These are phyloP conservation scores for Russula ochroleuca DNA, from an alignment of 768 basidiomycete genomes.

Conservation along the genomic window DNA sequence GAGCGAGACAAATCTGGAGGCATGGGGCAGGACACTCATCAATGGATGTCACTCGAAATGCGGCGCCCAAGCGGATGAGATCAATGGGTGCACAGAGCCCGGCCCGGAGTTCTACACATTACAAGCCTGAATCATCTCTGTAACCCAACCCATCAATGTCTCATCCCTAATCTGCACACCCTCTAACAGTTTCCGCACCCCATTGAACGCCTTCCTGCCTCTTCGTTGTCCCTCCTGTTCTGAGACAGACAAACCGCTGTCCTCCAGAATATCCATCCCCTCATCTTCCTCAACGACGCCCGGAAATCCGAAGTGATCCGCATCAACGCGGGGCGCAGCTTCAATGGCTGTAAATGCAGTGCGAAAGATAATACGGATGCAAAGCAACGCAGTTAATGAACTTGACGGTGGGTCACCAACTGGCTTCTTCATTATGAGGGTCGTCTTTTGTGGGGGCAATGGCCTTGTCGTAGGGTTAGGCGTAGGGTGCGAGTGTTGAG, in stretches of 20 bases:
- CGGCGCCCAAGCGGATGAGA: background rate
- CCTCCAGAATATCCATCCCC: conserved; percentile 47
- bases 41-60: background rate
- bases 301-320: conserved; percentile 89
- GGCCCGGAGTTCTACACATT: background rate
- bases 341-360: conserved; percentile 72
- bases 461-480: conserved; percentile 62
- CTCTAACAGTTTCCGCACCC: conserved; percentile 56
- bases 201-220: conserved; percentile 68
- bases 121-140: conserved; percentile 52
- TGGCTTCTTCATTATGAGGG: conserved; percentile 56
- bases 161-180: conserved; percentile 65
- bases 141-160: conserved; percentile 52
- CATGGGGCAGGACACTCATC: conserved; percentile 31
- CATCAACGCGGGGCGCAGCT: conserved; percentile 62
- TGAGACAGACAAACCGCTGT: conserved; percentile 31
- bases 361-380: conserved; percentile 79
- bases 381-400: conserved; percentile 75
- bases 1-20: conserved; percentile 46
- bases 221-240: conserved; percentile 67
- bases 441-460: conserved; percentile 63
- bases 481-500: conserved; percentile 51
- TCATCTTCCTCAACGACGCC: conserved; percentile 74
- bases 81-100: background rate
- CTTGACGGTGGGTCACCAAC: conserved; percentile 62